Evolutionary conservation across 306 rosid species (phyloP).

Genomic region (Citrullus mucosospermus): DNA sequence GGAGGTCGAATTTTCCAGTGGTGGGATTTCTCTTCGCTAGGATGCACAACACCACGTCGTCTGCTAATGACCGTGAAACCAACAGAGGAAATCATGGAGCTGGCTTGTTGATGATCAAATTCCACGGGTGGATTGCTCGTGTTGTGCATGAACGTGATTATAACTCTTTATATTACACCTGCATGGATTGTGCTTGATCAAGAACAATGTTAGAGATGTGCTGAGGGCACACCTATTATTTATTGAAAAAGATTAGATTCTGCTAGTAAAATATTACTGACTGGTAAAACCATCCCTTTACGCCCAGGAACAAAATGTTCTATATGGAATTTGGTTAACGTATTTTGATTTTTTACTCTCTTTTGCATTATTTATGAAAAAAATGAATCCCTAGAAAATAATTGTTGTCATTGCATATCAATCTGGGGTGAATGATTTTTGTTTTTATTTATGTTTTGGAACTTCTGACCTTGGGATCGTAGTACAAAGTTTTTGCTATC

Average conservation of each 20-base stretch:
- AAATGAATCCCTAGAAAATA: background rate
- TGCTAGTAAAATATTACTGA: background rate
- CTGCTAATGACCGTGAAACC: background rate
- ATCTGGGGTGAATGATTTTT: background rate
- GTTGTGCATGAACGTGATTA: background rate
- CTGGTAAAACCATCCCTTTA: background rate
- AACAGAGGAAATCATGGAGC: background rate
- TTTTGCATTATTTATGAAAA: background rate
- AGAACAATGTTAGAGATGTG: background rate
- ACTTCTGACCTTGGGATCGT: too few relatives aligned
- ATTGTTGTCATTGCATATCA: background rate
- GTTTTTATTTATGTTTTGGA: background rate
- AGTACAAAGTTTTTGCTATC: too few relatives aligned
- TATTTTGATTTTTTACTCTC: background rate
- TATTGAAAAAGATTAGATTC: background rate
- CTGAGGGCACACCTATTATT: background rate
- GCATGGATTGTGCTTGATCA: background rate
- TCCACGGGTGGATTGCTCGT: background rate
- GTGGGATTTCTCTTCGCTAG: constrained; percentile 30
- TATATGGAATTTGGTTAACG: background rate
- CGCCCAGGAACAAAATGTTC: background rate
- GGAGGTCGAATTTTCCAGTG: constrained; percentile 48
- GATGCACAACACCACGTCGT: background rate
- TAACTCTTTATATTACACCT: background rate
- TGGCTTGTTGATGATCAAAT: background rate